Conservation (phyloP, 73 alveolate species). For the Loxodes magnus region DNA sequence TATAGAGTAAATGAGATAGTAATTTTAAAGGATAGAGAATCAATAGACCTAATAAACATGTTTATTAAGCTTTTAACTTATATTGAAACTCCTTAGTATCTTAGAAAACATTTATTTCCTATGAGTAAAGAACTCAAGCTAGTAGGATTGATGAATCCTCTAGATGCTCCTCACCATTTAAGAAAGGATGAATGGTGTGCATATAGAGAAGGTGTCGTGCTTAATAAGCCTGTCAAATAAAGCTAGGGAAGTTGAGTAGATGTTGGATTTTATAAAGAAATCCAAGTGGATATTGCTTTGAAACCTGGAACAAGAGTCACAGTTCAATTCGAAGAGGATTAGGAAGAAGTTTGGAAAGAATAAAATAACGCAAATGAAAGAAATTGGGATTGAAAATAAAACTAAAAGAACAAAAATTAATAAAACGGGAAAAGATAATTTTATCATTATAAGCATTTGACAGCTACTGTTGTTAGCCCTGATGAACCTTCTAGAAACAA, state of each 20-base stretch:
- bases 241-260: conserved; percentile 88
- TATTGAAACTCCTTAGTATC: conserved; percentile 92
- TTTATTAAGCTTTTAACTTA: conserved; percentile 79
- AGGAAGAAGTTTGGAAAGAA: conserved; percentile 5
- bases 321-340: conserved; percentile 15
- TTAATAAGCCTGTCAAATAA: conserved; percentile 69
- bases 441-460: conserved; percentile 34
- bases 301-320: conserved; percentile 91
- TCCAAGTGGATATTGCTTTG: conserved; percentile 62
- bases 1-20: conserved; percentile 72
- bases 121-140: conserved; percentile 67
- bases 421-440: conserved; percentile 1
- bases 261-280: conserved; percentile 81
- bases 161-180: conserved; percentile 89
- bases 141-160: conserved; percentile 92
- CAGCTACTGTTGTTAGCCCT: conserved; percentile 61
- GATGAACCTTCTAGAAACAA: conserved; percentile 59
- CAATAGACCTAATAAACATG: conserved; percentile 59
- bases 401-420: conserved; percentile 7
- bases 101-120: conserved; percentile 87
- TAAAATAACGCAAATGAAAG: conserved; percentile 3
- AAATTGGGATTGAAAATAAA: conserved; percentile 4
- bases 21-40: conserved; percentile 47
- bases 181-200: conserved; percentile 70
- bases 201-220: conserved; percentile 90